Percentiles rank a stretch among this genome's conserved stretches.
Evolutionary conservation across 306 rosid species (phyloP).

Genomic region (Lathyrus aphaca): DNA sequence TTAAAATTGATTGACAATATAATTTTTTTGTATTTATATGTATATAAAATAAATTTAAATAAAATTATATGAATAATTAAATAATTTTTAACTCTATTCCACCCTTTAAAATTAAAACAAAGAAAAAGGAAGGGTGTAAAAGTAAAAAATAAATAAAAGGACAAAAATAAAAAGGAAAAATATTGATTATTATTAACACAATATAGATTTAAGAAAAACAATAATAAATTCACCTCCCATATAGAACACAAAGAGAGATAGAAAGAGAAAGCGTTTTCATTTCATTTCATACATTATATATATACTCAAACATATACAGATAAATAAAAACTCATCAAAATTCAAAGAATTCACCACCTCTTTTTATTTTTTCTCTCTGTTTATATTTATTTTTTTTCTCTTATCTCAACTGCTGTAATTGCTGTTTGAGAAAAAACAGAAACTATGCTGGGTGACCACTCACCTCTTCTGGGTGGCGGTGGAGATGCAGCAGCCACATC

Average conservation of each 20-base stretch:
- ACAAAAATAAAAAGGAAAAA: constrained; percentile 30
- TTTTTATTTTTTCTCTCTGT: constrained; percentile 31
- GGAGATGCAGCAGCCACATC: constrained; percentile 46
- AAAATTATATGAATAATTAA: too few relatives aligned
- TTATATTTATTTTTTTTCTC: constrained; percentile 44
- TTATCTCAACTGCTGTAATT: constrained; percentile 58
- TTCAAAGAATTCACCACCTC: constrained; percentile 68
- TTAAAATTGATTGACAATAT: too few relatives aligned
- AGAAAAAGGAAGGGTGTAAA: constrained; percentile 35
- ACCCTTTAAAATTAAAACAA: constrained; percentile 39
- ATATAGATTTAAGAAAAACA: constrained; percentile 10
- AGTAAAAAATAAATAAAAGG: constrained; percentile 22
- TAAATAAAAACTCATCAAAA: constrained; percentile 60
- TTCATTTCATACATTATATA: constrained; percentile 39
- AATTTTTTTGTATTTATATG: too few relatives aligned
- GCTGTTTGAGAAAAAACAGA: constrained; percentile 37
- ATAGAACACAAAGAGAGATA: constrained; percentile 22
- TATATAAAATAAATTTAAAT: too few relatives aligned
- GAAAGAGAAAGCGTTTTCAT: constrained; percentile 33
- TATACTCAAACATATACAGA: constrained; percentile 8
- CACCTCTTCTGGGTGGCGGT: constrained; percentile 46
- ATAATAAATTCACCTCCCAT: constrained; percentile 59
- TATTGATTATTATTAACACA: constrained; percentile 32
- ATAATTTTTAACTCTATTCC: constrained; percentile 41
- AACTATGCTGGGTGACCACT: constrained; percentile 70